phyloP scores from a whole-genome alignment of 2,329 filamentous ascomycete species.

The Aspergillus arachidicola region DNA sequence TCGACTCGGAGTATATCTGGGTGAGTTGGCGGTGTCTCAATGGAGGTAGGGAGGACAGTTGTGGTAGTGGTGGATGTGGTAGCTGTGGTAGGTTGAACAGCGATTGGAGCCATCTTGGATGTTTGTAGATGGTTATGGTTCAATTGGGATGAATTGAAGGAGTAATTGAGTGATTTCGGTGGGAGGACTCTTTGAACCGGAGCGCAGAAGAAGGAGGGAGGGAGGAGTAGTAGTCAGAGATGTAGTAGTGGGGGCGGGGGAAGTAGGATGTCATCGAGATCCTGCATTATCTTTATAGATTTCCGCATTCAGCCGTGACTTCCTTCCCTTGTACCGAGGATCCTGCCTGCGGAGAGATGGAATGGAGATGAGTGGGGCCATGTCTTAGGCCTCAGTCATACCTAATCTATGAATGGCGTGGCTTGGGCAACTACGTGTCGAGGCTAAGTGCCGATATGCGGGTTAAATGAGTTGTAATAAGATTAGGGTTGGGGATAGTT shows the following conservation, averaged over 20 bases:
- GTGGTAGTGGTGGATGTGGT: slow-evolving; percentile 21
- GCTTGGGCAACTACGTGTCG: neutral
- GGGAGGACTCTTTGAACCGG: too few relatives aligned
- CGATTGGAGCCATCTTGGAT: slow-evolving; percentile 20
- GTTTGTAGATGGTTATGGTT: neutral
- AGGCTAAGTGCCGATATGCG: neutral
- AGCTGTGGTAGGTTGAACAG: slow-evolving; percentile 22
- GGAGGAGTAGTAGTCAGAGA: neutral
- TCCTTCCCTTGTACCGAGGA: slow-evolving; percentile 1
- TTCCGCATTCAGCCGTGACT: neutral
- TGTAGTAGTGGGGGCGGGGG: neutral
- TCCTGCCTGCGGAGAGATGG: neutral
- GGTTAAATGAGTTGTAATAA: neutral
- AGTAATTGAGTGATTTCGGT: neutral
- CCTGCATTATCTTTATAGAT: neutral
- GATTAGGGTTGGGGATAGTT: neutral
- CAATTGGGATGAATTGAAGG: neutral
- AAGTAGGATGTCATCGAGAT: neutral
- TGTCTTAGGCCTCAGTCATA: neutral
- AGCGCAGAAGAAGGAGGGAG: neutral
- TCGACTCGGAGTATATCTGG: slow-evolving; percentile 31
- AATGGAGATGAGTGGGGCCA: neutral
- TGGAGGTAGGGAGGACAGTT: slow-evolving; percentile 8
- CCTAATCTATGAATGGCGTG: neutral
- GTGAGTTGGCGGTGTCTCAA: slow-evolving; percentile 27